phyloP scores from a whole-genome alignment of 495 filamentous ascomycete genomes.

The Daldinia loculata region DNA sequence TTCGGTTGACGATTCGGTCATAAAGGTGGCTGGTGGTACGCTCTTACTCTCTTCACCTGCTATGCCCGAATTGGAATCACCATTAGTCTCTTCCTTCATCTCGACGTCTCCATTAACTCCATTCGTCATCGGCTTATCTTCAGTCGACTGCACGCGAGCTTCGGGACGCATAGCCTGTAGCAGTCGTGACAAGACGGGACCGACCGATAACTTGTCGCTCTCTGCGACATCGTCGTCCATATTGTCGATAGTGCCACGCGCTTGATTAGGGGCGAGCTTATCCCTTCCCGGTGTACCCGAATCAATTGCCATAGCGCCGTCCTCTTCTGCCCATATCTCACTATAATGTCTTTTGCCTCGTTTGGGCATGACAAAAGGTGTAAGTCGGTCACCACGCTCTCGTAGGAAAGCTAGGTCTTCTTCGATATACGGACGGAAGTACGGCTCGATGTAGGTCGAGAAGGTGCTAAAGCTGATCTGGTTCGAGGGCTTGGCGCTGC shows the following conservation, averaged over 20 bases:
- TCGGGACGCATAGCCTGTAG: constrained; percentile 85
- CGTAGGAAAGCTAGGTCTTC: constrained; percentile 94
- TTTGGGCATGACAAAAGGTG: constrained; percentile 84
- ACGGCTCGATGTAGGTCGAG: constrained; percentile 85
- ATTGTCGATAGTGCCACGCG: constrained; percentile 82
- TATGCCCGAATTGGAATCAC: constrained; percentile 51
- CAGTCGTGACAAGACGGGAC: constrained; percentile 84
- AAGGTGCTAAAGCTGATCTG: constrained; percentile 94
- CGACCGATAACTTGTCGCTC: constrained; percentile 89
- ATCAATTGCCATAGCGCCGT: constrained; percentile 77
- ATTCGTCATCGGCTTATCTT: constrained; percentile 65
- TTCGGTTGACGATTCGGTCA: constrained; percentile 73
- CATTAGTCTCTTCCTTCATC: constrained; percentile 61
- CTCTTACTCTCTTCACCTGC: constrained; percentile 54
- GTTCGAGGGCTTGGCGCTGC: constrained; percentile 89
- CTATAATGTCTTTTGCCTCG: constrained; percentile 86
- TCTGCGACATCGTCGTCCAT: constrained; percentile 86
- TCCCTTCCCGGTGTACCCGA: constrained; percentile 64
- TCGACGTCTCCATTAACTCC: constrained; percentile 65
- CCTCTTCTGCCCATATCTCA: constrained; percentile 93
- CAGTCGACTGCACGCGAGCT: constrained; percentile 68
- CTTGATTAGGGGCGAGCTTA: constrained; percentile 77
- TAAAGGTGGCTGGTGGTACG: constrained; percentile 74
- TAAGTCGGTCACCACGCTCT: constrained; percentile 84
- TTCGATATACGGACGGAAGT: constrained; percentile 87